A percentile compares a stretch with the other conserved stretches of the same genome.
Evolutionary conservation across 106 monocot genomes (phyloP).

Genomic region (Dendrobium catenatum): DNA sequence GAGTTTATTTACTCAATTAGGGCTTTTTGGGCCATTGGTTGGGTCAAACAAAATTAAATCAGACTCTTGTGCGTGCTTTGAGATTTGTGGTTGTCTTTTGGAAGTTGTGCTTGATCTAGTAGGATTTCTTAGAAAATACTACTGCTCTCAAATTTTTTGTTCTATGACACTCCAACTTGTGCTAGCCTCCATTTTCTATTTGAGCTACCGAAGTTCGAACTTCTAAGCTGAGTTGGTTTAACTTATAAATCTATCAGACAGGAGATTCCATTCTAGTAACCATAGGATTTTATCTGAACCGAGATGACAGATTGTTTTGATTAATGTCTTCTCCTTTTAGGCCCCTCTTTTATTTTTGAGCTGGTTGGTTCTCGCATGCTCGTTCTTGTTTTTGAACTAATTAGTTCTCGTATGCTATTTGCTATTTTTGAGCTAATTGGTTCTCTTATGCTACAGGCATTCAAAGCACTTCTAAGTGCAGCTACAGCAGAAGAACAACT

Average conservation of each 20-base stretch:
- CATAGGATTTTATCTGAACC: too few relatives aligned
- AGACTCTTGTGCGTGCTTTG: neutral
- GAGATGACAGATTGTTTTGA: neutral
- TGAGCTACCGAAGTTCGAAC: too few relatives aligned
- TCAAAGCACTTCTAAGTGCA: slow-evolving; percentile 79
- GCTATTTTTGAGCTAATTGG: neutral
- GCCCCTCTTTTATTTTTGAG: neutral
- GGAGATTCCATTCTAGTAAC: too few relatives aligned
- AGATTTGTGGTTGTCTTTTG: neutral
- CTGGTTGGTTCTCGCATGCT: too few relatives aligned
- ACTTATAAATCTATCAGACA: too few relatives aligned
- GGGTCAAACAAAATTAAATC: neutral
- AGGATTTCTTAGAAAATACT: neutral
- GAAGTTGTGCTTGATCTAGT: neutral
- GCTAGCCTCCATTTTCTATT: too few relatives aligned
- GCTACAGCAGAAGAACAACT: slow-evolving; percentile 77
- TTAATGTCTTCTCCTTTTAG: neutral
- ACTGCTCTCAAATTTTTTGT: neutral
- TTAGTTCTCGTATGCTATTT: too few relatives aligned
- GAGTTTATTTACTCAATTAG: too few relatives aligned
- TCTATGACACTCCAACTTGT: too few relatives aligned
- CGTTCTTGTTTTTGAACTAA: too few relatives aligned
- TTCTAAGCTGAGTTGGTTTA: too few relatives aligned
- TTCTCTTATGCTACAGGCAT: slow-evolving; percentile 39
- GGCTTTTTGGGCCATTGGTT: neutral